Evolutionary conservation across 129 eudicot genomes (phyloP), one percentile per base, ranked within the genome.

Genomic region (Lactuca sativa): DNA sequence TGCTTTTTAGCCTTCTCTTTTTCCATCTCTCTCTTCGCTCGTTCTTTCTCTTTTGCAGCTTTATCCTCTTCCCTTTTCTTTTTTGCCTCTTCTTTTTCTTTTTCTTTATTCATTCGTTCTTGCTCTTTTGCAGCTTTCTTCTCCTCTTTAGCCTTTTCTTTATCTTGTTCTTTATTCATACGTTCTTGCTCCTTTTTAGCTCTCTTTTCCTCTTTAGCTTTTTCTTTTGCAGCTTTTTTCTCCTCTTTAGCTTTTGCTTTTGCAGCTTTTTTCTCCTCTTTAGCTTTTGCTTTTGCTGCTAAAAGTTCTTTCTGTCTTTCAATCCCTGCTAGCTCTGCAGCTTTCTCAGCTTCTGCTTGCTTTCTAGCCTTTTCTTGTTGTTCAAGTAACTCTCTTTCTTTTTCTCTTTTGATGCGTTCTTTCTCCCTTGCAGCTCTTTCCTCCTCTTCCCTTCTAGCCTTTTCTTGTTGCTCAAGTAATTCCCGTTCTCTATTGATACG

Each of bases 221-320:
- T 41, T 53, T 56, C 73, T 14, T 56, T 9, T 49, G 61, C 73
- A 54, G 37, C 63, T 51, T 43, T 25, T 37, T 44, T 36, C 38
- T 36, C 38, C 52, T 11, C 61, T 64, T 47, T 74, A 41, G 78
- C 78, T 51, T 38, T 64, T 32, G 55, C 78, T 43, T 74, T 9
- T 55, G 52, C 52, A 47, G 5, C 52, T 12, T 47, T 47, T 12
- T 47, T 47, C 52, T 47, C 52, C 6, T 11, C 52, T 47, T 47
- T 47, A 47, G 52, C 52, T 3, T 47, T 16, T 60, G 4, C 6
- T 3, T 62, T 63, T 58, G 32, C 44, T 25, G 33, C 44, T 40
- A 40, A 40, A 6, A 6, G 8, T 47, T 47, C 52, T 47, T 47
- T 47, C 6, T 58, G 14, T 31, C 41, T 12, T 30, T 30, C 38